Percentiles rank a stretch among this genome's conserved stretches.
These are phyloP conservation scores for Lactarius hengduanensis DNA, from an alignment of 768 basidiomycete genomes.

Conservation along the genomic window DNA sequence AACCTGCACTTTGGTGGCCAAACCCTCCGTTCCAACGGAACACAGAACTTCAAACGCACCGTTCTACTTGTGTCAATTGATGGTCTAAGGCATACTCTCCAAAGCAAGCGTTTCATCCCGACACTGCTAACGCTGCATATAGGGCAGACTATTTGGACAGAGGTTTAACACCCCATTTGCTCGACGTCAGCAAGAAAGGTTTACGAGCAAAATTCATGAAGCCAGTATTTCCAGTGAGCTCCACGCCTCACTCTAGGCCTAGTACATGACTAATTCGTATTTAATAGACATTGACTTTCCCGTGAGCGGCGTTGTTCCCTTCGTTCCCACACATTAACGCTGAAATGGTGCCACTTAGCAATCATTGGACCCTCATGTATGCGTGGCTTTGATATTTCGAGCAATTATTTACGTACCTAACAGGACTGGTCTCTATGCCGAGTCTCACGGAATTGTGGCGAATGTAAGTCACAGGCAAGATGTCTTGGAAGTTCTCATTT, in stretches of 20 bases:
- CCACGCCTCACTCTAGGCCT: background rate
- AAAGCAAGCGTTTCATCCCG: background rate
- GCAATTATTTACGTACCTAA: conserved; percentile 5
- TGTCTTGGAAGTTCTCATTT: background rate
- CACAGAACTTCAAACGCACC: conserved; percentile 76
- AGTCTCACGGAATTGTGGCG: conserved; percentile 88
- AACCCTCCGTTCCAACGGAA: conserved; percentile 69
- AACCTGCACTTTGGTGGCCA: conserved; percentile 40
- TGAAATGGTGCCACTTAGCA: conserved; percentile 43
- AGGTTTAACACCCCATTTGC: conserved; percentile 78
- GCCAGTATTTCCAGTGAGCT: conserved; percentile 80
- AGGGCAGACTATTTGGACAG: conserved; percentile 88
- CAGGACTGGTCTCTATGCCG: conserved; percentile 87
- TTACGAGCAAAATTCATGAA: conserved; percentile 85
- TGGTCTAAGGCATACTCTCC: conserved; percentile 54
- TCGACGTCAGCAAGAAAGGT: conserved; percentile 78
- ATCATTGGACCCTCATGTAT: conserved; percentile 88
- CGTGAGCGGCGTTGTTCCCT: conserved; percentile 49
- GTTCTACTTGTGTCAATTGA: conserved; percentile 87
- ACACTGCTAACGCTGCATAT: background rate
- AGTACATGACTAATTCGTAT: conserved; percentile 15
- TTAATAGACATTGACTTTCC: conserved; percentile 80
- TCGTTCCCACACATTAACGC: background rate
- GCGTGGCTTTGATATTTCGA: conserved; percentile 27
- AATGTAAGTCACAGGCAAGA: conserved; percentile 52